Conservation (phyloP, 2,329 filamentous ascomycete species). For the Stagonosporopsis tanaceti region DNA sequence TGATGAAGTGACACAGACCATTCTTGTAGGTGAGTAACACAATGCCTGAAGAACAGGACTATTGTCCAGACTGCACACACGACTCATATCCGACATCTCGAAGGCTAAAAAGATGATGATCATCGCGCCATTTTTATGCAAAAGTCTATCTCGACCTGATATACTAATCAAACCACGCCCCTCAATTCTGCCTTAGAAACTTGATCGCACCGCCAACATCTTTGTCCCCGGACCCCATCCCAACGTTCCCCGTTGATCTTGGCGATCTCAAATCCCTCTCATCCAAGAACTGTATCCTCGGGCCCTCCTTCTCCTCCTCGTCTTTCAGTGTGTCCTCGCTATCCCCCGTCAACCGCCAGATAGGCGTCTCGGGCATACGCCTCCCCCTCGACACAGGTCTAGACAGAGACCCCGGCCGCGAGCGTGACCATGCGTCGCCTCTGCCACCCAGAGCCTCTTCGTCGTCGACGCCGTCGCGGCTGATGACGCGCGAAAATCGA, state of each 20-base stretch:
- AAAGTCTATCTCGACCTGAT: background rate
- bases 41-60: too few species aligned
- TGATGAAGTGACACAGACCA: too few species aligned
- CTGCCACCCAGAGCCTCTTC: background rate
- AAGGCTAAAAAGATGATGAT: too few species aligned
- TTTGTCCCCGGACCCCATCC: background rate
- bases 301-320: constrained; percentile 1
- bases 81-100: too few species aligned
- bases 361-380: background rate
- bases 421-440: background rate
- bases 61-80: too few species aligned
- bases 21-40: too few species aligned
- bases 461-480: background rate
- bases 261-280: background rate
- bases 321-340: constrained; percentile 6
- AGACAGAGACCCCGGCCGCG: background rate
- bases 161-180: background rate
- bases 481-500: constrained; percentile 49
- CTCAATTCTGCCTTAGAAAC: background rate
- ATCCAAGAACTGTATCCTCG: constrained; percentile 4
- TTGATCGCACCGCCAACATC: background rate
- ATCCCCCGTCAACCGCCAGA: constrained; percentile 3
- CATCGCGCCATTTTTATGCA: background rate
- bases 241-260: background rate
- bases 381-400: background rate